phyloP scores from a whole-genome alignment of 768 basidiomycete species.

The Gyrodon lividus region DNA sequence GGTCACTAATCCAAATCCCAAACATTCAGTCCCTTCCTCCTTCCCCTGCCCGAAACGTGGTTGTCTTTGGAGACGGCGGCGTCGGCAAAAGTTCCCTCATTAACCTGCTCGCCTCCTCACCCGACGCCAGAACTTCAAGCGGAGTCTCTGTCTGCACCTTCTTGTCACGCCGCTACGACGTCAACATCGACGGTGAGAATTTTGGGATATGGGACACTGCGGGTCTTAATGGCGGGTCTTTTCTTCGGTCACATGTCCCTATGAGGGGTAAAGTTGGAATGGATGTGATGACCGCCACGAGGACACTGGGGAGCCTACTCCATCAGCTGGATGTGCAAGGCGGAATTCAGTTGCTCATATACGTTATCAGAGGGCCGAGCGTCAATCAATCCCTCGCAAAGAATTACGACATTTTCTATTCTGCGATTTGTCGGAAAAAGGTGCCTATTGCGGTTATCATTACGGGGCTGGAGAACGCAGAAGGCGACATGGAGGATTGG shows the following conservation, averaged over 20 bases:
- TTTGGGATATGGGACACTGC: slow-evolving; percentile 16
- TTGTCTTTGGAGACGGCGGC: slow-evolving; percentile 28
- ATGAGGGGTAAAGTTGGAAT: background rate
- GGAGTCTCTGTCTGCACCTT: slow-evolving; percentile 30
- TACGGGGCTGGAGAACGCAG: slow-evolving; percentile 39
- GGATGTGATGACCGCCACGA: background rate
- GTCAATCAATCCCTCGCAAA: slow-evolving; percentile 26
- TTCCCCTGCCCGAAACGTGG: background rate
- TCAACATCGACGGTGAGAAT: slow-evolving; percentile 3
- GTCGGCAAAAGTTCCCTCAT: slow-evolving; percentile 11
- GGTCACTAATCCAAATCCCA: background rate
- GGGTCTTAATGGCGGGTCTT: slow-evolving; percentile 11
- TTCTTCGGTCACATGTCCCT: background rate
- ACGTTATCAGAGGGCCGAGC: slow-evolving; percentile 31
- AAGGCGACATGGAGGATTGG: slow-evolving; percentile 29
- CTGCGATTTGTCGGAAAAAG: slow-evolving; percentile 36
- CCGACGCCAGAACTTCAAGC: background rate
- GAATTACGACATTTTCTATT: slow-evolving; percentile 41
- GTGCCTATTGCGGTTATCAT: slow-evolving; percentile 40
- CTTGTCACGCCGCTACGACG: slow-evolving; percentile 12
- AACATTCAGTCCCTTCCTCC: background rate
- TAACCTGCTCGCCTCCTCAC: background rate
- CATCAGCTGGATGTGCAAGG: slow-evolving; percentile 19
- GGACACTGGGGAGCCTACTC: slow-evolving; percentile 20
- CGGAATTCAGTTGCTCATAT: slow-evolving; percentile 36